A percentile compares a stretch with the other conserved stretches of the same genome.
These are phyloP conservation scores for Nephelium lappaceum DNA, from an alignment of 345 rosid species.

Conservation along the genomic window DNA sequence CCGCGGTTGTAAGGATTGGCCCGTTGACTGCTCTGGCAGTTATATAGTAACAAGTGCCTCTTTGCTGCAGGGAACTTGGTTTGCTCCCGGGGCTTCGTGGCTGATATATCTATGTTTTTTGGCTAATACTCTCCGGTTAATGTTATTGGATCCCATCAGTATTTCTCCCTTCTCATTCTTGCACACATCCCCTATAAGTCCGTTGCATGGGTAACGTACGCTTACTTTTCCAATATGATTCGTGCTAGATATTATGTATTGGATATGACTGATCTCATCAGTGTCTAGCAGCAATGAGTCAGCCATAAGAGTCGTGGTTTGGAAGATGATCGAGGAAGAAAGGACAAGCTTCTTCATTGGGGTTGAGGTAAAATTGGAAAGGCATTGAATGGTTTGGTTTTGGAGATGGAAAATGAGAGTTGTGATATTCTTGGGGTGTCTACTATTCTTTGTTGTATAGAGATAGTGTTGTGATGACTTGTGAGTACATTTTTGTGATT, in stretches of 20 bases:
- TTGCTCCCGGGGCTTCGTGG: constrained; percentile 41
- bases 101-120: constrained; percentile 36
- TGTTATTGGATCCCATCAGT: neutral
- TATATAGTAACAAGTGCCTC: constrained; percentile 50
- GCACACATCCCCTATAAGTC: constrained; percentile 18
- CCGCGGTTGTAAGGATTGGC: constrained; percentile 35
- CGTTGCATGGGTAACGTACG: neutral
- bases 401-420: neutral
- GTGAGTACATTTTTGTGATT: neutral
- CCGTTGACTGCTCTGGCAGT: constrained; percentile 33
- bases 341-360: neutral
- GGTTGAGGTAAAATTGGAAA: neutral
- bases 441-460: too few species aligned
- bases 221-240: neutral
- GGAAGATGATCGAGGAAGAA: neutral
- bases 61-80: constrained; percentile 45
- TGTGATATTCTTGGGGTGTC: neutral
- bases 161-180: constrained; percentile 12
- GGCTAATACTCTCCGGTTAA: too few species aligned
- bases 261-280: neutral
- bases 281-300: neutral
- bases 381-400: neutral
- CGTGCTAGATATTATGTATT: neutral
- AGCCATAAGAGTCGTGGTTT: neutral
- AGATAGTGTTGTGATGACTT: too few species aligned